Evolutionary conservation across 1,284 basidiomycete genomes (phyloP), one percentile per base, ranked within the genome.

Genomic region (Polyporus tsugae): DNA sequence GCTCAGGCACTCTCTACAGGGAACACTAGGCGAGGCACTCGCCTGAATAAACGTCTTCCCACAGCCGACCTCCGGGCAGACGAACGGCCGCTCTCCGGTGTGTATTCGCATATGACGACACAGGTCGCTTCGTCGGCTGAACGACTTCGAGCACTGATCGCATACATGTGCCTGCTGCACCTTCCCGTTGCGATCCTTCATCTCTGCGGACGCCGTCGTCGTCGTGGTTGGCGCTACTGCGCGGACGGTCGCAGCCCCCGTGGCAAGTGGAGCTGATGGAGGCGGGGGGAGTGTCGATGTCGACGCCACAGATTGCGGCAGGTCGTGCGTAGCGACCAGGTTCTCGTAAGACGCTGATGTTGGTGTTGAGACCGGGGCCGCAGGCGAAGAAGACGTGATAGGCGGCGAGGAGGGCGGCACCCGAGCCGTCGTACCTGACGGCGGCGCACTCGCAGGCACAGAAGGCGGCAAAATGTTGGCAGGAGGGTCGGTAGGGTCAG

Each of bases 41-140:
- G 93, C 93, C 86, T 95, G 93, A 74, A 95, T 95, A 75, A 95
- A 95, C 2, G 91, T 91, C 83, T 95, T 95, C 60, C 92, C 92
- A 70, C 93, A 95, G 39, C 88, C 90, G 22, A 82, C 79, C 74
- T 93, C 86, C 41, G 83, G 82, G 72, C 92, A 94, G 19, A 88
- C 80, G 78, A 93, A 96, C 2, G 95, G 95, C 61, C 94, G 88
- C 79, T 96, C 95, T 38, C 95, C 95, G 0, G 95, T 95, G 77
- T 96, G 95, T 81, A 95, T 95, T 63, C 94, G 88, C 84, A 89
- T 91, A 78, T 96, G 94, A 52, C 93, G 88, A 49, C 86, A 84
- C 62, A 94, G 82, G 76, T 95, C 93, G 75, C 92, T 94, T 67
- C 88, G 85, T 44, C 93, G 87, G 46, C 89, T 90, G 77, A 95